These are phyloP conservation scores for Fusarium phyllophilum DNA, from an alignment of 2,329 filamentous ascomycete species.

Conservation along the genomic window DNA sequence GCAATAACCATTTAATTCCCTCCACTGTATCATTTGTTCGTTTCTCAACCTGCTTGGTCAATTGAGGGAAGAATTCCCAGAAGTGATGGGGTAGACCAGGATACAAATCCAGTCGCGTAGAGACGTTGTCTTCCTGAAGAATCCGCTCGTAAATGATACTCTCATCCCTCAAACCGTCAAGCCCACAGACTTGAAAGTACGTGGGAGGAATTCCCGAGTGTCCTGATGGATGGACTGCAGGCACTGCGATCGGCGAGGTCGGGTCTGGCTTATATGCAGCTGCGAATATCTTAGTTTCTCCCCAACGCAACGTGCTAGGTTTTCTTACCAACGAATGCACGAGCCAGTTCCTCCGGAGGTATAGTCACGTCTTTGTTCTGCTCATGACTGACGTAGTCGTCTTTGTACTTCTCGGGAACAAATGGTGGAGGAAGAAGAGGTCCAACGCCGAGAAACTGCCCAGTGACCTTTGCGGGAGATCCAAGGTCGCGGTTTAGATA, in stretches of 20 bases:
- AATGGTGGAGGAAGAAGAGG: neutral
- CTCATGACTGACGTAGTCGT: neutral
- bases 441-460: neutral
- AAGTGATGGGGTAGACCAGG: neutral
- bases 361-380: neutral
- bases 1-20: neutral
- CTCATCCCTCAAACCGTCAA: neutral
- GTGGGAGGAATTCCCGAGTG: neutral
- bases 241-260: neutral
- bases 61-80: neutral
- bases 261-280: neutral
- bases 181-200: neutral
- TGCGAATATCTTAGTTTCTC: neutral
- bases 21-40: neutral
- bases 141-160: neutral
- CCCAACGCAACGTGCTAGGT: fast-evolving
- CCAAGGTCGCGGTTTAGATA: neutral
- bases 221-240: neutral
- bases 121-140: neutral
- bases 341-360: neutral
- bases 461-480: neutral
- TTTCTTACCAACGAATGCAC: neutral
- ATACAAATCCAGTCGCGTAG: neutral
- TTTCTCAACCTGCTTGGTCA: neutral
- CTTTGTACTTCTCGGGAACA: neutral